Conservation (phyloP, 177 flowering plant genomes). For the Vitis hybrid region DNA sequence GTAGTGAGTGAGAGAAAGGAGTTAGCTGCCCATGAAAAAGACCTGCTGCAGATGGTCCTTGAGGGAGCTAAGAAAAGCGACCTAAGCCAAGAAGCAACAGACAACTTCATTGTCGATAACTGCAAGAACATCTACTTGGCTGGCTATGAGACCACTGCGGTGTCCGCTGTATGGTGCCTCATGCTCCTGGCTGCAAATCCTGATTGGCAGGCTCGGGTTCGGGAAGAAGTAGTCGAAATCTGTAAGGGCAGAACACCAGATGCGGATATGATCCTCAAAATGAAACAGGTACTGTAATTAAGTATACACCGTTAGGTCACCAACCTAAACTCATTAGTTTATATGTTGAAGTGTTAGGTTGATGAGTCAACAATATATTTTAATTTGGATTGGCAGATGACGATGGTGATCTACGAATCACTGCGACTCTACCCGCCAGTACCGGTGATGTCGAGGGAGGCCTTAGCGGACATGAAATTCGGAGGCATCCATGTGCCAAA, state of each 20-base stretch:
- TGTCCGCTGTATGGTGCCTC: conserved; percentile 25
- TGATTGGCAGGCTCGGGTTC: conserved; percentile 35
- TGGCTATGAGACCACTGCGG: conserved; percentile 30
- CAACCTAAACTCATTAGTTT: too few species aligned
- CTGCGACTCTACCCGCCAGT: too few species aligned
- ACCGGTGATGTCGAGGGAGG: too few species aligned
- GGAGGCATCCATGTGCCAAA: too few species aligned
- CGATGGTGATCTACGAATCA: too few species aligned
- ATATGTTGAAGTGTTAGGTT: too few species aligned
- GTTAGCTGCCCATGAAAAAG: background rate
- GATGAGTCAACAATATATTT: too few species aligned
- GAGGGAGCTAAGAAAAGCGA: conserved; percentile 17
- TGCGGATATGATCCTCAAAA: conserved; percentile 20
- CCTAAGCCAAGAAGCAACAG: conserved; percentile 7
- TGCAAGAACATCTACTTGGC: conserved; percentile 42
- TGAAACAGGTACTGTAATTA: conserved; percentile 13
- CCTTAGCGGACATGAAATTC: too few species aligned
- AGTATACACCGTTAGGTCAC: too few species aligned
- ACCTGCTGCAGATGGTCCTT: conserved; percentile 26
- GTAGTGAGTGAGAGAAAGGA: conserved; percentile 7
- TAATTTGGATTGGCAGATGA: too few species aligned
- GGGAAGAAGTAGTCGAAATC: conserved; percentile 22
- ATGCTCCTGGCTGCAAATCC: conserved; percentile 35
- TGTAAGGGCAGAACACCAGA: conserved; percentile 17
- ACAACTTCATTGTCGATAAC: conserved; percentile 34